A percentile compares a stretch with the other conserved stretches of the same genome.
phyloP scores from a whole-genome alignment of 2,329 filamentous ascomycete genomes.

The Trichophyton benhamiae region DNA sequence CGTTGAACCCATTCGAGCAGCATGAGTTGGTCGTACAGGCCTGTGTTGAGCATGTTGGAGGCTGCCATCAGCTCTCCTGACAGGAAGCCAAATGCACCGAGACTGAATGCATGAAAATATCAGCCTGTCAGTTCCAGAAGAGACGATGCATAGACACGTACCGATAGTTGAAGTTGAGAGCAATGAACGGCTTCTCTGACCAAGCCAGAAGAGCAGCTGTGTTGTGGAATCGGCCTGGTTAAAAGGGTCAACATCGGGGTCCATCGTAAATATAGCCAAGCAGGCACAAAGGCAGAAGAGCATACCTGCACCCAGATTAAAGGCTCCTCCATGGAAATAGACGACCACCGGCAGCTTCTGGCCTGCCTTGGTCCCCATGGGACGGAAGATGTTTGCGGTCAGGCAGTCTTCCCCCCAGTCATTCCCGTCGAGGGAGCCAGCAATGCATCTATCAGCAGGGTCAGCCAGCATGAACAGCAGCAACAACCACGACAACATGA shows the following conservation, averaged over 20 bases:
- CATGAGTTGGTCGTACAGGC: slow-evolving; percentile 27
- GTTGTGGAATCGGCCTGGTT: slow-evolving; percentile 38
- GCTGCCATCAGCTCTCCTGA: slow-evolving; percentile 42
- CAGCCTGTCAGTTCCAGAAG: background rate
- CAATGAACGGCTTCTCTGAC: slow-evolving; percentile 33
- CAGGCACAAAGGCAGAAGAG: background rate
- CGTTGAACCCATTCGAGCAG: slow-evolving; percentile 24
- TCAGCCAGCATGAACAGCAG: background rate
- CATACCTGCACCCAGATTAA: slow-evolving; percentile 23
- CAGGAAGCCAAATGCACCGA: slow-evolving; percentile 52
- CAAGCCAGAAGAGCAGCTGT: slow-evolving; percentile 51
- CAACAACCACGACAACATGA: background rate
- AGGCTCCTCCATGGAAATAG: slow-evolving; percentile 32
- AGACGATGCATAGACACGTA: background rate
- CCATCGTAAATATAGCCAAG: background rate
- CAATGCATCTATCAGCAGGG: slow-evolving; percentile 9
- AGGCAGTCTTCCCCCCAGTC: slow-evolving; percentile 36
- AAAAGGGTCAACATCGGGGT: background rate
- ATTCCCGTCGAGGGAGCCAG: slow-evolving; percentile 14
- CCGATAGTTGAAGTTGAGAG: slow-evolving; percentile 36
- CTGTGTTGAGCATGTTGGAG: slow-evolving; percentile 40
- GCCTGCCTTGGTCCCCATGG: slow-evolving; percentile 11
- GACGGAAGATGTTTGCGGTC: slow-evolving; percentile 31
- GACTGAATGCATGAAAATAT: slow-evolving; percentile 5
- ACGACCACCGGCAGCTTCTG: slow-evolving; percentile 29